phyloP scores from a whole-genome alignment of 1,139 yeast species.

The Yamadazyma oceani region DNA sequence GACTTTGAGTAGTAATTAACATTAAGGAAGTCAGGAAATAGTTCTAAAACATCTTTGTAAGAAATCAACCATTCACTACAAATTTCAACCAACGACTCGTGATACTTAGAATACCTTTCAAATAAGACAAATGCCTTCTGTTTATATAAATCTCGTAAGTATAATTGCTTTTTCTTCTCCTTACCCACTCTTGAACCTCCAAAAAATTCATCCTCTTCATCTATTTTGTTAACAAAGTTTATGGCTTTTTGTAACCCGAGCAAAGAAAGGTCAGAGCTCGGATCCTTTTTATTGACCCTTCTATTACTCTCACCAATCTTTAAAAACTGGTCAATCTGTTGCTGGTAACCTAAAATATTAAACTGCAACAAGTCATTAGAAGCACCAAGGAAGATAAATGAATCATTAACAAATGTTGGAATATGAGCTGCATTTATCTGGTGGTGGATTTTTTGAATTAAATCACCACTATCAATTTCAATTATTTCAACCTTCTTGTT shows the following conservation, averaged over 20 bases:
- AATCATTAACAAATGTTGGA: constrained; percentile 15
- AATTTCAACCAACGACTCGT: constrained; percentile 42
- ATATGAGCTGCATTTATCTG: constrained; percentile 27
- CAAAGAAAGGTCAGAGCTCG: constrained; percentile 29
- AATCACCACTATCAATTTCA: constrained; percentile 43
- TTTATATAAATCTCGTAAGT: constrained; percentile 33
- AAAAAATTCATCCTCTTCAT: constrained; percentile 26
- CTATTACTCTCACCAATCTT: constrained; percentile 11
- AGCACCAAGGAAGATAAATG: constrained; percentile 27
- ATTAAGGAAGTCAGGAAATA: constrained; percentile 44
- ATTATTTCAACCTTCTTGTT: constrained; percentile 44
- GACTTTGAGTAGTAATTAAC: constrained; percentile 19
- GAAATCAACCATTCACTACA: constrained; percentile 46
- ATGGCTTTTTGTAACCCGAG: constrained; percentile 41
- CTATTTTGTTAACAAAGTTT: constrained; percentile 28
- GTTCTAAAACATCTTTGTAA: constrained; percentile 31
- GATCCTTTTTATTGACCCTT: constrained; percentile 24
- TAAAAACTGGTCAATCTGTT: constrained; percentile 43
- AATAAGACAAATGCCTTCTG: constrained; percentile 35
- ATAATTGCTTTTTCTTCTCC: constrained; percentile 31
- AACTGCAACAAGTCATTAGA: constrained; percentile 32
- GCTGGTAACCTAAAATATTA: constrained; percentile 30
- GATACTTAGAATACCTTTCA: constrained; percentile 36
- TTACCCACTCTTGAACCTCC: constrained; percentile 17
- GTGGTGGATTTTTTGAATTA: constrained; percentile 43